Percentiles rank a stretch among this genome's conserved stretches.
phyloP scores from a whole-genome alignment of 108 stramenopile species.

The Licmophora abbreviata region DNA sequence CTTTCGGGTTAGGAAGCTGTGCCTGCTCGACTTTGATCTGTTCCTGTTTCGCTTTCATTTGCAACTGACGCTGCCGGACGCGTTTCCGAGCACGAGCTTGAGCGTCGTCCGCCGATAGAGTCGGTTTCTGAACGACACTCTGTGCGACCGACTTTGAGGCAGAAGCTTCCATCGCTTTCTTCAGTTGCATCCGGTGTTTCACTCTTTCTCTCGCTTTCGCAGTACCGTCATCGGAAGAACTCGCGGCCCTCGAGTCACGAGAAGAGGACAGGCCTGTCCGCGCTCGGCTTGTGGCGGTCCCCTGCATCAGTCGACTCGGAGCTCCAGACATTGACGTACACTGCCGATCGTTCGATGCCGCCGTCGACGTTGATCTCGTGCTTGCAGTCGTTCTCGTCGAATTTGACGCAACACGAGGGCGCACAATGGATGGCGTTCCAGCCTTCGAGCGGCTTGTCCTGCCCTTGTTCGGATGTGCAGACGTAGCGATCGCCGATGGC shows the following conservation, averaged over 20 bases:
- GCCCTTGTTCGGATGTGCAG: too few relatives aligned
- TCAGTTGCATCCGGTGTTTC: not conserved
- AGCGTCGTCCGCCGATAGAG: not conserved
- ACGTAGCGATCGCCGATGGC: too few relatives aligned
- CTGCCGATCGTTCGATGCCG: too few relatives aligned
- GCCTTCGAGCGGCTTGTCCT: too few relatives aligned
- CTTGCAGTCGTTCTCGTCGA: too few relatives aligned
- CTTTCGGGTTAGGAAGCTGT: not conserved
- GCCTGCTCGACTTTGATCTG: not conserved
- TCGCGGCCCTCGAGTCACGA: not conserved
- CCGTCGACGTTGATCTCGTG: too few relatives aligned
- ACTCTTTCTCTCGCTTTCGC: not conserved
- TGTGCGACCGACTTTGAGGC: not conserved
- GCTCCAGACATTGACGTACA: too few relatives aligned
- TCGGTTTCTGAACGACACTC: not conserved
- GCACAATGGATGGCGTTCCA: too few relatives aligned
- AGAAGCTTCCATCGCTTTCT: not conserved
- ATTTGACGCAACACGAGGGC: too few relatives aligned
- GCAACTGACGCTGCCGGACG: not conserved
- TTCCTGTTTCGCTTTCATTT: not conserved
- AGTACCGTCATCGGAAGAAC: not conserved
- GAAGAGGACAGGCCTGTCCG: not conserved
- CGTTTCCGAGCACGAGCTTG: conserved; percentile 4
- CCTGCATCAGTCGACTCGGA: too few relatives aligned
- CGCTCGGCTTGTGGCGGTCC: not conserved